Evolutionary conservation across 1,139 yeast species (phyloP), one percentile per base, ranked within the genome.

Genomic region (Saccharomyces hybrid): DNA sequence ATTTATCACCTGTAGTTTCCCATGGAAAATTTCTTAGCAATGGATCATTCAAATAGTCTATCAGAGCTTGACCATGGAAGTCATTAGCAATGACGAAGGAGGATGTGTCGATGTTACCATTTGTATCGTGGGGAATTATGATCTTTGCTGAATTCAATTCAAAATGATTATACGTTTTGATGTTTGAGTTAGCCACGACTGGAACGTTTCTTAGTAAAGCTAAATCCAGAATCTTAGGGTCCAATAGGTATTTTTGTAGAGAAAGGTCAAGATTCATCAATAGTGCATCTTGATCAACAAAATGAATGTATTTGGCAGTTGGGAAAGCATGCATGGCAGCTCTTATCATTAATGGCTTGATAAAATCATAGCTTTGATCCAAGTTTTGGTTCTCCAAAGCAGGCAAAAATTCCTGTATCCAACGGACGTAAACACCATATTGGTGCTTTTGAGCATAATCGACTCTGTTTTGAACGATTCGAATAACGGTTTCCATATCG

Each of bases 241-340:
- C 75, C 55, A 88, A 71, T 52, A 89, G 67, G 59, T 83, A 80
- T 38, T 81, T 75, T 42, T 78, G 73, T 47, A 89, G 64, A 57
- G 84, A 80, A 46, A 82, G 74, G 52, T 79, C 78, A 57, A 80
- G 73, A 55, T 87, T 79, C 87, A 85, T 83, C 55, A 90, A 81
- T 54, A 87, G 70, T 0, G 88, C 80, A 62, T 84, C 84, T 65
- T 88, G 84, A 67, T 87, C 96, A 50, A 90, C 67, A 66, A 83
- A 89, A 90, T 96, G 86, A 63, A 88, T 84, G 78, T 88, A 86
- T 65, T 86, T 81, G 6, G 96, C 85, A 47, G 83, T 74, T 0
- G 97, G 97, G 73, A 88, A 88, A 0, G 95, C 91, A 69, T 81
- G 81, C 83, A 88, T 81, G 6, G 97, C 97, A n/a, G 91, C 90